A percentile compares a stretch with the other conserved stretches of the same genome.
phyloP scores from a whole-genome alignment of 2,329 filamentous ascomycete species.

The Furcasterigmium furcatum region DNA sequence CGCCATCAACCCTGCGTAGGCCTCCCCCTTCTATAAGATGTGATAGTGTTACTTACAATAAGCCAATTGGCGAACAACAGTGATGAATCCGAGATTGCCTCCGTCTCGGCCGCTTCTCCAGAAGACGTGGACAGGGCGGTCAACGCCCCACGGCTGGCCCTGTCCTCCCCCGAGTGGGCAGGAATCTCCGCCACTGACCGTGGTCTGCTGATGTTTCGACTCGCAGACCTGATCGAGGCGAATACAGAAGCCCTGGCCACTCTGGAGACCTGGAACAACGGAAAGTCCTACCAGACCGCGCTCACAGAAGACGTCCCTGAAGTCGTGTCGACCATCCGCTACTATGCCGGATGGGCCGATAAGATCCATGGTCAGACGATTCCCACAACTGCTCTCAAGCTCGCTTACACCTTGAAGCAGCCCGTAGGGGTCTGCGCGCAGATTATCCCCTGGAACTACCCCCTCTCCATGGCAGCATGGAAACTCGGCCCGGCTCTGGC shows the following conservation, averaged over 20 bases:
- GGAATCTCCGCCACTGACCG: constrained; percentile 55
- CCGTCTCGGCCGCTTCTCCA: too few relatives aligned
- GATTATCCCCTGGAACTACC: constrained; percentile 61
- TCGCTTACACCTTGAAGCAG: constrained; percentile 69
- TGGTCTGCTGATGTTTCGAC: constrained; percentile 59
- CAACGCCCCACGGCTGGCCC: constrained; percentile 57
- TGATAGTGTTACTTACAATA: too few relatives aligned
- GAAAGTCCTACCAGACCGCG: constrained; percentile 64
- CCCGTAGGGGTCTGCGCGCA: constrained; percentile 69
- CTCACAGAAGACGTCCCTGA: constrained; percentile 54
- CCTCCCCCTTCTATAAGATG: too few relatives aligned
- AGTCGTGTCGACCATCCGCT: constrained; percentile 42
- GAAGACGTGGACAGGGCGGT: constrained; percentile 66
- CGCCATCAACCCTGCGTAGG: constrained; percentile 1
- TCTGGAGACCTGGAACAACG: constrained; percentile 11
- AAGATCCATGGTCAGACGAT: constrained; percentile 72
- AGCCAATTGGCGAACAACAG: too few relatives aligned
- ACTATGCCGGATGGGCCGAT: constrained; percentile 72
- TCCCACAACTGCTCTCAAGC: constrained; percentile 61
- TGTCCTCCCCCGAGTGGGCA: constrained; percentile 62
- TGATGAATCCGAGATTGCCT: too few relatives aligned
- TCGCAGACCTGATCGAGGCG: constrained; percentile 61
- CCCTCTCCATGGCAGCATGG: constrained; percentile 67
- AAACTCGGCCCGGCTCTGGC: constrained; percentile 72
- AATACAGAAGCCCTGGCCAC: constrained; percentile 37